phyloP scores from a whole-genome alignment of 192 early-diverging fungal species.

The Bifiguratus adelaidae region DNA sequence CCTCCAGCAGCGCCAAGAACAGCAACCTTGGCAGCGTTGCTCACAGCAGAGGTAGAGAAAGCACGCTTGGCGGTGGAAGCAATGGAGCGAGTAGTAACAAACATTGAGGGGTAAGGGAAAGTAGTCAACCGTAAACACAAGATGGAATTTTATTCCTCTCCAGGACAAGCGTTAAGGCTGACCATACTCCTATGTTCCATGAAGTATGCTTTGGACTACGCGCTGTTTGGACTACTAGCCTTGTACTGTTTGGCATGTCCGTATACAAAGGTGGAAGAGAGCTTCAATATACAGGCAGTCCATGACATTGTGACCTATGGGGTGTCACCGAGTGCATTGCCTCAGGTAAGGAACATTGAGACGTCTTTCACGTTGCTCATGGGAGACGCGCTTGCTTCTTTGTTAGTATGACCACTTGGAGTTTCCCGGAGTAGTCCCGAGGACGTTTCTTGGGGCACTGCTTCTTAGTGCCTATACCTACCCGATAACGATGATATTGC shows the following conservation, averaged over 20 bases:
- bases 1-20: slow-evolving; percentile 82
- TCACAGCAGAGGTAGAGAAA: neutral
- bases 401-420: slow-evolving; percentile 84
- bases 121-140: neutral
- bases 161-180: neutral
- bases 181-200: neutral
- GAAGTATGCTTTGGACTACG: slow-evolving; percentile 10
- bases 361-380: too few species aligned
- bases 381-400: neutral
- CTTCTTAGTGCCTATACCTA: slow-evolving; percentile 34
- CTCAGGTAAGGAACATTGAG: too few species aligned
- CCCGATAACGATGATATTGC: slow-evolving; percentile 27
- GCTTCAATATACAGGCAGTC: slow-evolving; percentile 87
- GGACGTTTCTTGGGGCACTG: slow-evolving; percentile 83
- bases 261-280: slow-evolving; percentile 95
- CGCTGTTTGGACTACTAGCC: slow-evolving; percentile 11
- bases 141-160: neutral
- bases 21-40: slow-evolving; percentile 38
- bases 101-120: neutral
- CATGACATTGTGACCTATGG: slow-evolving; percentile 76
- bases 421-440: slow-evolving; percentile 93
- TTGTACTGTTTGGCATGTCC: slow-evolving; percentile 40
- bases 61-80: neutral
- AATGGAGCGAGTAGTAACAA: slow-evolving; percentile 2
- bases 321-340: slow-evolving; percentile 6